A percentile compares a stretch with the other conserved stretches of the same genome.
Evolutionary conservation across 805 yeast species (phyloP).

Genomic region (Millerozyma acaciae): DNA sequence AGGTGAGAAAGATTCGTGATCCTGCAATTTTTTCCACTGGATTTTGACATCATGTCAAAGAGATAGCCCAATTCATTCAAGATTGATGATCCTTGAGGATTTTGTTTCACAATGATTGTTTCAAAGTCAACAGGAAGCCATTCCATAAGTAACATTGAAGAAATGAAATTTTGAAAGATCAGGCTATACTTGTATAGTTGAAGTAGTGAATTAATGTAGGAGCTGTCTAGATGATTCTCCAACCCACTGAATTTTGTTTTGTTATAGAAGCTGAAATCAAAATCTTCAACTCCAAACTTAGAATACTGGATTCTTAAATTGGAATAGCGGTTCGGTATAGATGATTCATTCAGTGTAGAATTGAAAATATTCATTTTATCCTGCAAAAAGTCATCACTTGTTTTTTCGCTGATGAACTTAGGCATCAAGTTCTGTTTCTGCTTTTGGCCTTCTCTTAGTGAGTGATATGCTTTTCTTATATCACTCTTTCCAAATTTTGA

Average conservation of each 20-base stretch:
- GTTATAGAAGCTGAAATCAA: slow-evolving; percentile 85
- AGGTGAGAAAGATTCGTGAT: slow-evolving; percentile 69
- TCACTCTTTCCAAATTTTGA: slow-evolving; percentile 57
- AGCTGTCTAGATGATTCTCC: slow-evolving; percentile 81
- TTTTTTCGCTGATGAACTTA: slow-evolving; percentile 58
- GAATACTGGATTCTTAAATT: slow-evolving; percentile 77
- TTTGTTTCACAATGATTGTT: slow-evolving; percentile 21
- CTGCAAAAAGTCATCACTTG: slow-evolving; percentile 7
- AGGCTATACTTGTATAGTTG: slow-evolving; percentile 81
- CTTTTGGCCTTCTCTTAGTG: slow-evolving; percentile 18
- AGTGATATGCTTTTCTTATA: slow-evolving; percentile 38
- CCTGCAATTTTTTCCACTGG: slow-evolving; percentile 73
- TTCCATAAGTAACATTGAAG: slow-evolving; percentile 48
- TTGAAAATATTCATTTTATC: slow-evolving; percentile 19
- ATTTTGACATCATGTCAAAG: slow-evolving; percentile 86
- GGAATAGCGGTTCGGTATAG: slow-evolving; percentile 69
- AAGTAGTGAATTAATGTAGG: slow-evolving; percentile 66
- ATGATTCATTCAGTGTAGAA: not conserved
- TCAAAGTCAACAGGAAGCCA: slow-evolving; percentile 41
- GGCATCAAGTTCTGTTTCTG: slow-evolving; percentile 25
- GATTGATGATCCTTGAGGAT: slow-evolving; percentile 48
- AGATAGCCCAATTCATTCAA: slow-evolving; percentile 83
- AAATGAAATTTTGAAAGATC: slow-evolving; percentile 61
- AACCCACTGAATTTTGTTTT: slow-evolving; percentile 68
- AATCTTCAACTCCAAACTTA: slow-evolving; percentile 88